Evolutionary conservation across 148 eudicot species (phyloP), one percentile per base, ranked within the genome.

Genomic region (Chenopodium berlandieri): DNA sequence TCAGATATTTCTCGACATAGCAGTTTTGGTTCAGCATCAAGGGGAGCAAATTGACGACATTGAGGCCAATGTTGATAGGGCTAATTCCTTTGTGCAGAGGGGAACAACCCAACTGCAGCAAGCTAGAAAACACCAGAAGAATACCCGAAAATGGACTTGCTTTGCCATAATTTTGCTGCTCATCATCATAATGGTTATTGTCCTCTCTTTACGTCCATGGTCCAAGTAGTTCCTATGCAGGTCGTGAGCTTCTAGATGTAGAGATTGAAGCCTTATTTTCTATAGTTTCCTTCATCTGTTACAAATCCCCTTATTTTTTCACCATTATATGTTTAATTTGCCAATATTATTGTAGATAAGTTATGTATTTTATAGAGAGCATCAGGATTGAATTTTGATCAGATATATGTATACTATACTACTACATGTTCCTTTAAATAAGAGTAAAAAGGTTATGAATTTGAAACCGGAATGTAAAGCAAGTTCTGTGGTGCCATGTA

Each of bases 1-100:
- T 72, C 91, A 90, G 52, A 88, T 90, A 62, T 90, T 89, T 68
- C 70, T 86, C 71, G 91, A 90, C 82, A 87, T 90, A 90, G 89
- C 93, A 7, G 89, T 88, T 32, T 76, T 90, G 73, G 91, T 90
- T 13, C 79, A 89, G 60, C 82, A 79, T 30, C 93, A 90, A 76
- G 90, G 93, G 0, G 89, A 84, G 75, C 89, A 87, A 40, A 5
- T 90, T 50, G 86, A 87, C 30, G 86, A 90, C 62, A 89, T 90
- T 1, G 88, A 91, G 80, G 79, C 79, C 23, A 85, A 91, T 11
- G 90, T 91, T 54, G 63, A 16, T 1, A 65, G 90, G 47, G 90
- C 91, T 11, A 79, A 73, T 32, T 91, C 93, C 0, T 85, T 30
- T 14, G 88, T 89, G 19, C 78, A 71, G 11, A 81, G 84, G 5